Conservation (phyloP, 768 basidiomycete species). For the Mrakia frigida region DNA sequence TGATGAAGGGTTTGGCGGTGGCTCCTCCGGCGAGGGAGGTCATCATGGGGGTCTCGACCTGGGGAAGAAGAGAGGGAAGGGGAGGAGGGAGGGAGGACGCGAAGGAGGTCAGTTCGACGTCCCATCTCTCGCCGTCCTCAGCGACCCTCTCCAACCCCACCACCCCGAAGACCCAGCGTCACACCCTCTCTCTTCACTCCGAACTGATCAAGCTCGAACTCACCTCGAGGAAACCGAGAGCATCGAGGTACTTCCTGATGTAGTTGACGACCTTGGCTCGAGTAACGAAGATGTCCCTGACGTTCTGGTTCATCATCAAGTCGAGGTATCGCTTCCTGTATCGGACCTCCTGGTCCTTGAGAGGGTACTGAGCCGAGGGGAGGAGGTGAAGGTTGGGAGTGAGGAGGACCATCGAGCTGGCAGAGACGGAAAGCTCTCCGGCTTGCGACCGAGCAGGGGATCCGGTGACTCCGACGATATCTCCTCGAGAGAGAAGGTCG, state of each 20-base stretch:
- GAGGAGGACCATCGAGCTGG: conserved; percentile 74
- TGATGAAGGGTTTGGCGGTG: conserved; percentile 97
- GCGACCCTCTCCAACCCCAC: no score
- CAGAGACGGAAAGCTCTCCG: conserved; percentile 87
- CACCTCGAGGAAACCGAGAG: conserved; percentile 84
- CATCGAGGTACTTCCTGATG: conserved; percentile 81
- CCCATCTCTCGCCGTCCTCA: not conserved
- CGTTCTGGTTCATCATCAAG: conserved; percentile 86
- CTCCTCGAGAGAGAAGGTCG: conserved; percentile 86
- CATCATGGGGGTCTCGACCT: conserved; percentile 96
- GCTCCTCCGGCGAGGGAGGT: conserved; percentile 94
- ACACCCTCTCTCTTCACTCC: no score
- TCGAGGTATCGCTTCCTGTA: conserved; percentile 99
- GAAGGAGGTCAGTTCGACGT: not conserved
- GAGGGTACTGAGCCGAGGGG: conserved; percentile 63
- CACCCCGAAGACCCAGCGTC: not conserved
- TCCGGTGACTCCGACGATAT: conserved; percentile 90
- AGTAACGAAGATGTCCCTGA: conserved; percentile 83
- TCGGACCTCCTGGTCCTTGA: conserved; percentile 95
- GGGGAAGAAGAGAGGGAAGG: not conserved
- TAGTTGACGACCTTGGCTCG: conserved; percentile 88
- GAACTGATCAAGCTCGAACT: not conserved
- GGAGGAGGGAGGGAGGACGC: no score
- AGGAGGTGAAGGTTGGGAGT: conserved; percentile 95
- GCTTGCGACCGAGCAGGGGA: conserved; percentile 86